These are phyloP conservation scores for Xylaria flabelliformis DNA, from an alignment of 495 filamentous ascomycete genomes.

Conservation along the genomic window DNA sequence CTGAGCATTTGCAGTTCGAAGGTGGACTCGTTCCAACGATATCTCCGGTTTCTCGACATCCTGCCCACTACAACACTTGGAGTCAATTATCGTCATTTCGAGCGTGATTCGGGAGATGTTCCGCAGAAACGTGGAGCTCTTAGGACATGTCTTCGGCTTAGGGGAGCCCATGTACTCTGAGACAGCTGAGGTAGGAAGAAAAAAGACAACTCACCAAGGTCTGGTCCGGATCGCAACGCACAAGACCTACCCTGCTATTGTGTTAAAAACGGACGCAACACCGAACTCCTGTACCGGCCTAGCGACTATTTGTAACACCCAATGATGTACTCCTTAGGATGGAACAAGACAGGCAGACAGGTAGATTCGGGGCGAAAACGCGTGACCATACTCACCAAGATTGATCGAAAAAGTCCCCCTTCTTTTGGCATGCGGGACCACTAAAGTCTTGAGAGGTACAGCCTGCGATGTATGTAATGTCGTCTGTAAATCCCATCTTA, in stretches of 20 bases:
- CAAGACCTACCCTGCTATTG: conserved; percentile 32
- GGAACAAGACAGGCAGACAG: background rate
- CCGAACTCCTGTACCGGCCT: background rate
- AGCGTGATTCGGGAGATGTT: background rate
- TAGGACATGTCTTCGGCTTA: background rate
- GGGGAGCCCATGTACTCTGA: background rate
- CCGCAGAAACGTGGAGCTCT: too few relatives aligned
- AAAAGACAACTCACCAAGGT: conserved; percentile 17
- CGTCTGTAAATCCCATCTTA: conserved; percentile 21
- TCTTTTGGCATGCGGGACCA: conserved; percentile 35
- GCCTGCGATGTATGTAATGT: conserved; percentile 39
- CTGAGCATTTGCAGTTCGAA: conserved; percentile 35
- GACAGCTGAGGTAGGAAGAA: background rate
- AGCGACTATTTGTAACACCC: background rate
- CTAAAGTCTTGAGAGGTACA: conserved; percentile 39
- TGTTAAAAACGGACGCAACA: conserved; percentile 13
- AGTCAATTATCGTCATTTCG: background rate
- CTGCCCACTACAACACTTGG: conserved; percentile 21
- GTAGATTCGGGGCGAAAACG: background rate
- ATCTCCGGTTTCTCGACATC: conserved; percentile 29
- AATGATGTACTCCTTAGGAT: too few relatives aligned
- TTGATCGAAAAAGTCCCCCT: conserved; percentile 31
- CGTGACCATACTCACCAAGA: conserved; percentile 29
- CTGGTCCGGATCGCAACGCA: conserved; percentile 35
- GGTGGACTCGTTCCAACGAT: conserved; percentile 26